A percentile compares a stretch with the other conserved stretches of the same genome.
Conservation (phyloP, 108 stramenopile genomes). For the Seminavis robusta region DNA sequence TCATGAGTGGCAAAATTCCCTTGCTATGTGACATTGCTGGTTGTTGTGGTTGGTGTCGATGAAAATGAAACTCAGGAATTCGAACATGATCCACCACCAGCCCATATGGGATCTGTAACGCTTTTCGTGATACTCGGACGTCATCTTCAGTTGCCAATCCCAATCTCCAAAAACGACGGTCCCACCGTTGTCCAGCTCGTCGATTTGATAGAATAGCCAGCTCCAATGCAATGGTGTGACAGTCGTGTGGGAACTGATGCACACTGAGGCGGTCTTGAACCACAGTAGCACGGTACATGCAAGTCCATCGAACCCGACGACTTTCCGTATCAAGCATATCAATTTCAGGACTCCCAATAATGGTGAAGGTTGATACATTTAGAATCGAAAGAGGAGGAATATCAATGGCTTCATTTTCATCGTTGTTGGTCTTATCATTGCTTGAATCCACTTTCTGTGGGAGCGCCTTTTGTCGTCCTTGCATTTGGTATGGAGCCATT, state of each 20-base stretch:
- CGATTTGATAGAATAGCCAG: conserved; percentile 43
- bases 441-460: conserved; percentile 13
- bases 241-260: conserved; percentile 49
- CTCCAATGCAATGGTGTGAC: conserved; percentile 36
- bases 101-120: conserved; percentile 37
- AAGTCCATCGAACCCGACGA: conserved; percentile 27
- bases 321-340: conserved; percentile 11
- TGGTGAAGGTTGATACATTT: conserved; percentile 15
- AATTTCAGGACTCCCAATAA: conserved; percentile 10
- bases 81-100: conserved; percentile 43
- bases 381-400: conserved; percentile 24
- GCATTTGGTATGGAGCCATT: too few relatives aligned
- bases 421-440: too few relatives aligned
- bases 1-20: too few relatives aligned
- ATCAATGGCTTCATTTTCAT: conserved; percentile 6
- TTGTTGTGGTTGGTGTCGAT: too few relatives aligned
- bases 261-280: conserved; percentile 41
- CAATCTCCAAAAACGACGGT: conserved; percentile 47
- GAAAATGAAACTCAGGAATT: conserved; percentile 43
- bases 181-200: conserved; percentile 36
- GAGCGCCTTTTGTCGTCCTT: conserved; percentile 22
- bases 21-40: too few relatives aligned
- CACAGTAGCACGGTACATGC: conserved; percentile 43
- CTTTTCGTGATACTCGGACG: conserved; percentile 23
- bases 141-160: conserved; percentile 41